Base-by-base conservation (phyloP, 768 basidiomycete genomes). In the Rubroboletus pulcherrimus region DNA sequence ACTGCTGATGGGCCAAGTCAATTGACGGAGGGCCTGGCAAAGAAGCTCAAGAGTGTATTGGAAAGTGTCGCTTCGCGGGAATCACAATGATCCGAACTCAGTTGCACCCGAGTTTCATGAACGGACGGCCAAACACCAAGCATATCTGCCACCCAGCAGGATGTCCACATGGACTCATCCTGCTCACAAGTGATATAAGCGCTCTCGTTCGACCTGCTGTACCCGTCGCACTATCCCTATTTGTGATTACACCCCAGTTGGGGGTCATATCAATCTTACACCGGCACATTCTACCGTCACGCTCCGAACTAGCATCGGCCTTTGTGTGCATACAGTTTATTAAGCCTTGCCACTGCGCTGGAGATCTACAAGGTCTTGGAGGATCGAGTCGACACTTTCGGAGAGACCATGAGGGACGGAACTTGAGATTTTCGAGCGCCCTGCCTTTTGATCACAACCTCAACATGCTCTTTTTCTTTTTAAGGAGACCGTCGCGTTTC, bases 1-100 rank as follows among this genome's bases (percentile, higher is more conserved):
- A 93, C 91, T 1, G 69, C 80, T 11, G 87, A 91, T 55, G 91
- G 91, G 3, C 71, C 88, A 0, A 77, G 78, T 1, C 81, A 82
- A 55, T 77, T 93, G 48, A 89, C 89, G 0, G 81, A 83, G 6
- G 89, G 87, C 3, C 75, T 92, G 9, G 77, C 81, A 37, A 65
- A 68, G 57, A 75, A 78, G 39, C 75, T 90, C 60, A 71, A 62
- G 53, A 64, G 51, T 44, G 47, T 75, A 17, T 67, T 85, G n/a
- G 68, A 71, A 33, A 61, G 60, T 21, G 66, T 66, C 3, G 71
- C 67, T 19, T 62, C 62, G 37, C 62, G 54, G 33, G 78, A 81
- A 63, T 52, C 60, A 15, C 39, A 21, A 26, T 67, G 37, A 55
- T 37, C 29, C 24, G n/a, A n/a, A 24, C 31, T 10, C 37, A 6